These are phyloP conservation scores for Pyricularia sp. DNA, from an alignment of 2,329 filamentous ascomycete genomes.

Conservation along the genomic window DNA sequence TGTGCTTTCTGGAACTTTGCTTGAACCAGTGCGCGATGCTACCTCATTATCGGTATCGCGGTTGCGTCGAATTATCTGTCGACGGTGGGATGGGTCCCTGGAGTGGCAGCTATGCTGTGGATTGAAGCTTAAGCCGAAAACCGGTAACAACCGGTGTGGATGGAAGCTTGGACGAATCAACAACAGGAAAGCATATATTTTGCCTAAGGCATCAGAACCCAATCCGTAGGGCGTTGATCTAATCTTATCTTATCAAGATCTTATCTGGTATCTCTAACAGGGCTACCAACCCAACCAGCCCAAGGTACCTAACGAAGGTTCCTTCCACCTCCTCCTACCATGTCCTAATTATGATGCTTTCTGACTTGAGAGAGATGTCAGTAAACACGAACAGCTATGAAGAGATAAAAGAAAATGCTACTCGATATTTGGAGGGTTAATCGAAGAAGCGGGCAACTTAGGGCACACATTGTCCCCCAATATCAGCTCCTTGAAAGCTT, in stretches of 20 bases:
- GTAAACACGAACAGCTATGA: too few species aligned
- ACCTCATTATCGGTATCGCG: background rate
- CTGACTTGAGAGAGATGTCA: too few species aligned
- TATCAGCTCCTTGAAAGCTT: too few species aligned
- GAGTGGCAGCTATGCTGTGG: background rate
- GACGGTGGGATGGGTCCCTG: background rate
- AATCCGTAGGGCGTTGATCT: background rate
- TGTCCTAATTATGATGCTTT: too few species aligned
- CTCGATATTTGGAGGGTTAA: too few species aligned
- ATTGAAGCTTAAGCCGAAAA: background rate
- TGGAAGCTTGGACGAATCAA: background rate
- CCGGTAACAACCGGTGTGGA: background rate
- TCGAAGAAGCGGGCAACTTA: too few species aligned
- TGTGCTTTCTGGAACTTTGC: background rate
- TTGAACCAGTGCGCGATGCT: background rate
- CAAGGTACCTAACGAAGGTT: too few species aligned
- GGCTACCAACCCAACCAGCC: too few species aligned
- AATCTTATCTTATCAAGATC: background rate
- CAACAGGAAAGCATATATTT: background rate
- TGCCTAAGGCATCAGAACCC: background rate
- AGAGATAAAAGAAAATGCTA: too few species aligned
- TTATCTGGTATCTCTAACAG: background rate
- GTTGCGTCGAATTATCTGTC: background rate
- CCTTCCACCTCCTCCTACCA: too few species aligned
- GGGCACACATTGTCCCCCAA: too few species aligned